Conservation (phyloP, 371 early-diverging fungal genomes). For the Lichtheimia hyalospora region DNA sequence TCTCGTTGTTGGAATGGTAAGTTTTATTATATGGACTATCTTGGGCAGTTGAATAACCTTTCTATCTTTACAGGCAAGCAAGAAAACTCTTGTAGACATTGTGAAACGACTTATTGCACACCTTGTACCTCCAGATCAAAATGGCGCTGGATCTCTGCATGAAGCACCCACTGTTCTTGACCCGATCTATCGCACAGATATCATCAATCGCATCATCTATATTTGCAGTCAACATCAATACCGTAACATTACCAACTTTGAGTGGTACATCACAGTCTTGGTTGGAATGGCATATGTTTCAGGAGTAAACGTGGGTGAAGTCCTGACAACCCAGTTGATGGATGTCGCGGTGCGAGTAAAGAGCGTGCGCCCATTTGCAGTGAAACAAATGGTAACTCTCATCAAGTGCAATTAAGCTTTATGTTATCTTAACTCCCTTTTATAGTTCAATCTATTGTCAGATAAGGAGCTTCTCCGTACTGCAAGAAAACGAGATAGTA, state of each 20-base stretch:
- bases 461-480: constrained; percentile 66
- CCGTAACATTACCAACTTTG: constrained; percentile 84
- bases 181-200: constrained; percentile 76
- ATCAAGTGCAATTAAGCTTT: too few relatives aligned
- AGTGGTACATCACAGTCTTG: constrained; percentile 90
- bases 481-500: constrained; percentile 61
- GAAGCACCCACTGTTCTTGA: constrained; percentile 59
- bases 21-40: background rate
- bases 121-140: constrained; percentile 49
- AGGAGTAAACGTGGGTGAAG: constrained; percentile 72
- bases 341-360: constrained; percentile 91
- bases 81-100: constrained; percentile 75
- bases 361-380: constrained; percentile 77
- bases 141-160: constrained; percentile 21
- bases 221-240: constrained; percentile 88
- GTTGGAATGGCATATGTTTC: constrained; percentile 74
- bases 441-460: constrained; percentile 54
- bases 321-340: constrained; percentile 74
- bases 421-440: too few relatives aligned
- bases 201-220: constrained; percentile 76
- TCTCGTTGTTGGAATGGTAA: constrained; percentile 81
- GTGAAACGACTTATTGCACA: constrained; percentile 84
- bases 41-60: background rate
- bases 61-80: constrained; percentile 57
- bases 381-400: constrained; percentile 69